Conservation (phyloP, 176 grass and related monocot genomes). For the Typha latifolia region DNA sequence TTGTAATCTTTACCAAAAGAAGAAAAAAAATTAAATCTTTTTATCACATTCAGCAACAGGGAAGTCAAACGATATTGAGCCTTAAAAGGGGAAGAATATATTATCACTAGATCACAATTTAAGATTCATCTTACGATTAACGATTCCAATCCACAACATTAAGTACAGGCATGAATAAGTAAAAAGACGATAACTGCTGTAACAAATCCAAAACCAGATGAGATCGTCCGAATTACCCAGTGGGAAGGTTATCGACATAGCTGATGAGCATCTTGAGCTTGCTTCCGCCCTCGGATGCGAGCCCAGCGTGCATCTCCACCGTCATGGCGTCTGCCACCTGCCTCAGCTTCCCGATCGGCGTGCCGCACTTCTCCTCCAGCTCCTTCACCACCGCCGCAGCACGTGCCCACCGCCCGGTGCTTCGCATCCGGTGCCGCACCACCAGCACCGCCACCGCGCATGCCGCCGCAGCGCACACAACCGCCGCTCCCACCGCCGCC, state of each 20-base stretch:
- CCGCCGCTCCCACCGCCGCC: slow-evolving; percentile 9
- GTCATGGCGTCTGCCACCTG: slow-evolving; percentile 74
- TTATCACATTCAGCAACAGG: too few species aligned
- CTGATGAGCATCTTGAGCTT: slow-evolving; percentile 80
- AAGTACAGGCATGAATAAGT: too few species aligned
- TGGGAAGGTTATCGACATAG: slow-evolving; percentile 70
- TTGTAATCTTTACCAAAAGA: too few species aligned
- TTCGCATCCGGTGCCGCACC: slow-evolving; percentile 26
- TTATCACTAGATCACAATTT: too few species aligned
- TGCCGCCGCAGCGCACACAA: slow-evolving; percentile 24
- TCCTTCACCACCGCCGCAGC: slow-evolving; percentile 30
- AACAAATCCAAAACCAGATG: neutral
- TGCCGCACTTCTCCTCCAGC: slow-evolving; percentile 38
- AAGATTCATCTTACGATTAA: too few species aligned
- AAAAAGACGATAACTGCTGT: neutral
- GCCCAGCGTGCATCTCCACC: slow-evolving; percentile 63
- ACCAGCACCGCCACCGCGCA: slow-evolving; percentile 22
- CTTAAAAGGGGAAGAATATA: too few species aligned
- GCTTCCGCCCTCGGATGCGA: slow-evolving; percentile 42
- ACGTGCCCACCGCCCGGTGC: slow-evolving; percentile 27
- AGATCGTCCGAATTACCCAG: slow-evolving; percentile 37
- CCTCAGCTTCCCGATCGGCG: slow-evolving; percentile 40
- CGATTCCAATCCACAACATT: too few species aligned
- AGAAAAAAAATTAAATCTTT: too few species aligned
- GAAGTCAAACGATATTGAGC: too few species aligned